Conservation (phyloP, 2,329 filamentous ascomycete species). For the Rugonectria rugulosa region DNA sequence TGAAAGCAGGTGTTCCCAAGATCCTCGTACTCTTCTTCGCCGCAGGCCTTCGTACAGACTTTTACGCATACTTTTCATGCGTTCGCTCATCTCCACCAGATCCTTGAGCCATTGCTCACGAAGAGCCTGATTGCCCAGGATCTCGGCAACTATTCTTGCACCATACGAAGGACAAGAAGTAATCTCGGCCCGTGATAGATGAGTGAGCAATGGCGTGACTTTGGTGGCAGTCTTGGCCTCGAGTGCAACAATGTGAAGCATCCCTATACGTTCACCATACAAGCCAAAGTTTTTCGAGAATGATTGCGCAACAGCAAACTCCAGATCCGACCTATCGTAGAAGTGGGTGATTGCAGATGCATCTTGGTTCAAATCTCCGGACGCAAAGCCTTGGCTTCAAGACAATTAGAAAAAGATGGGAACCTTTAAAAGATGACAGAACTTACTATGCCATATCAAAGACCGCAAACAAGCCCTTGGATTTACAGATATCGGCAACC, state of each 20-base stretch:
- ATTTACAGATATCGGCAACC: slow-evolving; percentile 42
- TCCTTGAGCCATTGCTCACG: not conserved
- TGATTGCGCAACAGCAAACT: slow-evolving; percentile 42
- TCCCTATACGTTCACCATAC: slow-evolving; percentile 46
- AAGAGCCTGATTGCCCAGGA: slow-evolving; percentile 1
- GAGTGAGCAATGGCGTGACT: not conserved
- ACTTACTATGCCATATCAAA: slow-evolving; percentile 46
- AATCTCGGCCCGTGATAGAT: not conserved
- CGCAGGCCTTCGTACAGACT: slow-evolving; percentile 1
- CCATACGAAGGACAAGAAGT: slow-evolving; percentile 1
- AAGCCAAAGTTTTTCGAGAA: slow-evolving; percentile 49
- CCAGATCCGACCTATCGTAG: slow-evolving; percentile 19
- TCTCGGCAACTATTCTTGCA: not conserved
- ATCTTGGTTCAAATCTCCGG: slow-evolving; percentile 44
- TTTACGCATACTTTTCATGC: slow-evolving; percentile 11
- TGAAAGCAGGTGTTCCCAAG: slow-evolving; percentile 3
- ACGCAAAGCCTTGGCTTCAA: slow-evolving; percentile 45
- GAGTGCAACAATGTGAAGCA: slow-evolving; percentile 24
- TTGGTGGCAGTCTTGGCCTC: not conserved
- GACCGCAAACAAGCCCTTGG: slow-evolving; percentile 42
- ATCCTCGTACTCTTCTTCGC: not conserved
- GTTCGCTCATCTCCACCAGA: slow-evolving; percentile 10
- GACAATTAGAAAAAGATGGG: too few relatives aligned
- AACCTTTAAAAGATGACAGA: too few relatives aligned
- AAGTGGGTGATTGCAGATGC: slow-evolving; percentile 46